Base-by-base conservation (phyloP, 345 rosid species). In the Odontarrhena argentea region DNA sequence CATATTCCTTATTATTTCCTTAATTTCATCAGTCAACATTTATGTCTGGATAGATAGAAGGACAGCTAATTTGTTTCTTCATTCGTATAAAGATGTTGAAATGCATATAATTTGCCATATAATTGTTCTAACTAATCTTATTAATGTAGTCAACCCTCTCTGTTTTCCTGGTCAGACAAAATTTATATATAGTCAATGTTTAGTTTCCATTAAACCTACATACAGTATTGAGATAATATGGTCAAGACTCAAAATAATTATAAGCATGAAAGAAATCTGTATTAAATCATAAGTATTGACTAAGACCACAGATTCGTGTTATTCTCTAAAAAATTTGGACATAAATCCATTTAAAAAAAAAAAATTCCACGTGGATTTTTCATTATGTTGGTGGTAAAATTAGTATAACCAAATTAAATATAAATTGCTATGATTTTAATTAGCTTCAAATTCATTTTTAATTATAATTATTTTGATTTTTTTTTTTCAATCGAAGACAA, bases 201-300 rank as follows among this genome's bases (percentile, higher is more conserved):
- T 46, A 18, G n/a, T 62, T 62, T 18, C 67, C 35, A 38, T 38
- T 32, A 61, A 45, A 14, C 5, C 22, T 18, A 18, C 22, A 18
- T 18, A 18, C 22, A 18, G 22, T 18, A 38, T 36, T 8, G 30
- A 36, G n/a, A 63, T 37, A 7, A 2, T 6, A 32, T 38, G 13
- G 47, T 63, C 68, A 32, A 32, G 36, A 32, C 7, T 32, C 36
- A 25, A 50, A 9, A 25, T 24, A 63, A 49, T 25, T 25, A 37
- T 50, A 49, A 63, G 38, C 38, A 63, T 36, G 48, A 24, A 1
- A 7, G 10, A 25, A 24, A 1, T 18, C 22, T n/a, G 35, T 24
- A 3, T 22, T 36, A 25, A 63, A 25, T 50, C 38, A 2, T 5
- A 0, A 3, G 4, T 53, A 15, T 65, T 65, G 60, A 65, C 60